phyloP scores from a whole-genome alignment of 2,329 filamentous ascomycete genomes.

The Fusarium denticulatum region DNA sequence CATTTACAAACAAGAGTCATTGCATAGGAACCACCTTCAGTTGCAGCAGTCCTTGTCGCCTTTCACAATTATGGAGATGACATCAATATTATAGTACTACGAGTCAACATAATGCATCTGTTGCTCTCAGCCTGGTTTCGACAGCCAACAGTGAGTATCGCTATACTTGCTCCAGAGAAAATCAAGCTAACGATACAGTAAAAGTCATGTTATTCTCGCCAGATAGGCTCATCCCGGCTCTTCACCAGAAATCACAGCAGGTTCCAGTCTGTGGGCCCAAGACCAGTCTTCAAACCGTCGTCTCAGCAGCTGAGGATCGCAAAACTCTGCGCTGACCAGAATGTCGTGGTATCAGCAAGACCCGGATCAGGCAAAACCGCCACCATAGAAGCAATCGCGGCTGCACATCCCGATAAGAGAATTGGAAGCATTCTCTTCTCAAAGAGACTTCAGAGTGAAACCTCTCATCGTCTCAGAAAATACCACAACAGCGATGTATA shows the following conservation, averaged over 20 bases:
- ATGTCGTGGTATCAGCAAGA: conserved; percentile 47
- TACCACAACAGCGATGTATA: conserved; percentile 33
- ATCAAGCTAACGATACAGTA: background rate
- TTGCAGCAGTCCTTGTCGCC: background rate
- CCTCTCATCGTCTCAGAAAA: conserved; percentile 30
- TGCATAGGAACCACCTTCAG: no score
- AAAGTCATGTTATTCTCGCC: background rate
- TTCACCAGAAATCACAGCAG: background rate
- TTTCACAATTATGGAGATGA: conserved; percentile 1
- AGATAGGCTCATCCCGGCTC: background rate
- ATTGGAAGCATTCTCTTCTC: conserved; percentile 43
- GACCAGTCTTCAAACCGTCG: conserved; percentile 32
- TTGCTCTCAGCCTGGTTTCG: background rate
- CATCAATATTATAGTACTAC: background rate
- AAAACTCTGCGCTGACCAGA: conserved; percentile 33
- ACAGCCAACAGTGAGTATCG: conserved; percentile 7
- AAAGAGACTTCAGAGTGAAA: conserved; percentile 42
- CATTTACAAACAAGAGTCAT: background rate
- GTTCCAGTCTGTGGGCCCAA: background rate
- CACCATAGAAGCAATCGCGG: conserved; percentile 45
- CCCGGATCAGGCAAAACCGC: conserved; percentile 48
- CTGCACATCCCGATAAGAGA: conserved; percentile 30
- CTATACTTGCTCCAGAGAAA: background rate
- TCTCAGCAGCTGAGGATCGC: conserved; percentile 41
- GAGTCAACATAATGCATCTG: background rate